Evolutionary conservation across 805 yeast genomes (phyloP).

Genomic region (Wickerhamiella occidentalis): DNA sequence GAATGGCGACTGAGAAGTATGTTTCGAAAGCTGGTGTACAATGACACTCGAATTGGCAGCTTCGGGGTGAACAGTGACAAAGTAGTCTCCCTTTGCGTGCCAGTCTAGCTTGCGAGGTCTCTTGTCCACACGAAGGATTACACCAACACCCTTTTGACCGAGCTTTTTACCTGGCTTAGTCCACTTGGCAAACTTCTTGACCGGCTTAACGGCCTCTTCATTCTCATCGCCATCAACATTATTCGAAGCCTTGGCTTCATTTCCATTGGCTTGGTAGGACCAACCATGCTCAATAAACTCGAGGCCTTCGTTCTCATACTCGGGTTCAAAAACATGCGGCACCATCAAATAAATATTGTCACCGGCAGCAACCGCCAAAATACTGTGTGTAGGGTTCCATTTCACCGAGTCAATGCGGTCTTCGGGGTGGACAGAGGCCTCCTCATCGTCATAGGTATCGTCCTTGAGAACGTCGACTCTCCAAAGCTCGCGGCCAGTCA

Average conservation of each 20-base stretch:
- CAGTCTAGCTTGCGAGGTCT: conserved; percentile 75
- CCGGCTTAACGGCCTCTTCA: conserved; percentile 24
- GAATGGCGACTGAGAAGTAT: conserved; percentile 92
- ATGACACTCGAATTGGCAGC: conserved; percentile 78
- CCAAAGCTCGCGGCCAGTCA: conserved; percentile 89
- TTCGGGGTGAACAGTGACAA: conserved; percentile 93
- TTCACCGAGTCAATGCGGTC: conserved; percentile 39
- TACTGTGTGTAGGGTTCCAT: conserved; percentile 85
- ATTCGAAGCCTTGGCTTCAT: conserved; percentile 24
- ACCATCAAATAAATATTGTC: conserved; percentile 65
- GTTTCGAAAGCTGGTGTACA: conserved; percentile 90
- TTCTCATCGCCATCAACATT: conserved; percentile 28
- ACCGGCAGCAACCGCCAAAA: conserved; percentile 75
- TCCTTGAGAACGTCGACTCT: conserved; percentile 29
- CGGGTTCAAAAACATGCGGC: conserved; percentile 77
- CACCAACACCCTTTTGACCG: conserved; percentile 52
- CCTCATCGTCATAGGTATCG: conserved; percentile 27
- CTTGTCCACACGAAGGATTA: conserved; percentile 51
- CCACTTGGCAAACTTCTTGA: conserved; percentile 50
- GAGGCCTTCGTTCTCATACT: conserved; percentile 68
- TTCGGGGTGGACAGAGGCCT: conserved; percentile 33
- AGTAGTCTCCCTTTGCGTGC: conserved; percentile 97
- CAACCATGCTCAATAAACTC: conserved; percentile 78
- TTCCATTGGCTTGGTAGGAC: conserved; percentile 49
- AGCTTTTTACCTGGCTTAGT: conserved; percentile 59